Evolutionary conservation across 2,329 filamentous ascomycete species (phyloP).

Genomic region (Ophiostoma himal-ulmi): DNA sequence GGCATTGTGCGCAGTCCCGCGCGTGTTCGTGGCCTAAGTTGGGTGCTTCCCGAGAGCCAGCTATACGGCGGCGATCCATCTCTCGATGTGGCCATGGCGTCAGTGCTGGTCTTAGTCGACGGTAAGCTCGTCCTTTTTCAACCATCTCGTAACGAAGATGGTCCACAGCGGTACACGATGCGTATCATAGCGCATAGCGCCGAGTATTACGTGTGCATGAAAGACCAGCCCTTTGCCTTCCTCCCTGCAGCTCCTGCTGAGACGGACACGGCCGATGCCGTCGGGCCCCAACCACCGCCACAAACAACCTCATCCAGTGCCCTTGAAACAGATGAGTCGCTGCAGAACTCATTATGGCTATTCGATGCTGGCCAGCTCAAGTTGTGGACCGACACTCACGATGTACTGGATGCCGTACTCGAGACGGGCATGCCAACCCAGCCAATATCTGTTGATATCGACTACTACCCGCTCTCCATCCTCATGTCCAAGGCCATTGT

Average conservation of each 20-base stretch:
- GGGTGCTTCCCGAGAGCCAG: constrained; percentile 90
- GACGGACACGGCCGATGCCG: constrained; percentile 2
- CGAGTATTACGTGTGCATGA: constrained; percentile 89
- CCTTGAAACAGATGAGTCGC: constrained; percentile 37
- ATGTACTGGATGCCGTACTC: constrained; percentile 64
- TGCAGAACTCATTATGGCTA: constrained; percentile 87
- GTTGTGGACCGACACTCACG: constrained; percentile 82
- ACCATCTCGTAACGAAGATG: constrained; percentile 73
- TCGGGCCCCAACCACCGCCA: constrained; percentile 6
- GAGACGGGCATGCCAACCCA: constrained; percentile 65
- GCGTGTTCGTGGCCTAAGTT: constrained; percentile 85
- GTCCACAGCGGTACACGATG: constrained; percentile 96
- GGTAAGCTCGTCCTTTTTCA: constrained; percentile 91
- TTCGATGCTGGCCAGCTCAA: constrained; percentile 85
- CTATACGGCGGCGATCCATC: constrained; percentile 87
- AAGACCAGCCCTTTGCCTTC: constrained; percentile 61
- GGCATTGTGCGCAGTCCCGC: constrained; percentile 92
- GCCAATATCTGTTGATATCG: constrained; percentile 72
- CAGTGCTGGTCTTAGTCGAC: constrained; percentile 92
- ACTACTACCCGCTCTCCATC: constrained; percentile 90
- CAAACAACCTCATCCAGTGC: constrained; percentile 15
- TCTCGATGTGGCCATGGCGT: constrained; percentile 88
- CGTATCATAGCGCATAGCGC: constrained; percentile 92
- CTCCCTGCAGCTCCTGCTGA: constrained; percentile 12
- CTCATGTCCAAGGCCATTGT: constrained; percentile 85